Conservation (phyloP, 768 basidiomycete genomes). For the Boletus pseudopeckii region DNA sequence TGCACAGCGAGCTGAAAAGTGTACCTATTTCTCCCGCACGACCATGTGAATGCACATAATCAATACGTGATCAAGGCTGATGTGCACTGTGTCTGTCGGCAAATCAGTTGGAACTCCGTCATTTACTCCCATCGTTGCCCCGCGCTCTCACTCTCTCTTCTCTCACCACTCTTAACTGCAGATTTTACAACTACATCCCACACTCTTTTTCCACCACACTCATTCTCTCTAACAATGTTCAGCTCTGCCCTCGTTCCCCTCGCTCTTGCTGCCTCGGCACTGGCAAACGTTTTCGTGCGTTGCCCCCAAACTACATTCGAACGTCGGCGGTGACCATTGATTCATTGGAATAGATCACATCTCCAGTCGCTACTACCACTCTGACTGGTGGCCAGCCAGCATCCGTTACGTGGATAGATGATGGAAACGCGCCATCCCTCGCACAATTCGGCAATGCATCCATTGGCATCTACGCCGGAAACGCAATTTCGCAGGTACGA, state of each 20-base stretch:
- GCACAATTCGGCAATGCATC: slow-evolving; percentile 46
- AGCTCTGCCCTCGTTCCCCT: slow-evolving; percentile 45
- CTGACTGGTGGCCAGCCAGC: slow-evolving; percentile 49
- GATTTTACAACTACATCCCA: slow-evolving; percentile 11
- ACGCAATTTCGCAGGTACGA: slow-evolving; percentile 54
- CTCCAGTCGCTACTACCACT: slow-evolving; percentile 44
- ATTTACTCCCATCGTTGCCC: background rate
- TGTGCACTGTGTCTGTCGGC: background rate
- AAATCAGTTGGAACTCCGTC: slow-evolving; percentile 34
- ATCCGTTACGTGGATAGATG: slow-evolving; percentile 60
- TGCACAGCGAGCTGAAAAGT: background rate
- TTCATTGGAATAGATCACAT: slow-evolving; percentile 46
- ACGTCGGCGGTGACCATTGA: background rate
- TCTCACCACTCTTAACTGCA: background rate
- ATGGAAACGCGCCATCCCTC: slow-evolving; percentile 45
- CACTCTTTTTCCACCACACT: slow-evolving; percentile 19
- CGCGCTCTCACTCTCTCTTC: background rate
- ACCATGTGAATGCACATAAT: slow-evolving; percentile 10
- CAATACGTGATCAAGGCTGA: no score
- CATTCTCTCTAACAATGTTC: slow-evolving; percentile 43
- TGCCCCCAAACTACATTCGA: background rate
- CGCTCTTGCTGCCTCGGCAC: slow-evolving; percentile 48
- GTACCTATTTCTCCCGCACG: background rate
- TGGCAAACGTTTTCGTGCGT: slow-evolving; percentile 58
- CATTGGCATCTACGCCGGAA: slow-evolving; percentile 65